phyloP scores from a whole-genome alignment of 1,284 basidiomycete genomes.

The Rhodotorula sp. region DNA sequence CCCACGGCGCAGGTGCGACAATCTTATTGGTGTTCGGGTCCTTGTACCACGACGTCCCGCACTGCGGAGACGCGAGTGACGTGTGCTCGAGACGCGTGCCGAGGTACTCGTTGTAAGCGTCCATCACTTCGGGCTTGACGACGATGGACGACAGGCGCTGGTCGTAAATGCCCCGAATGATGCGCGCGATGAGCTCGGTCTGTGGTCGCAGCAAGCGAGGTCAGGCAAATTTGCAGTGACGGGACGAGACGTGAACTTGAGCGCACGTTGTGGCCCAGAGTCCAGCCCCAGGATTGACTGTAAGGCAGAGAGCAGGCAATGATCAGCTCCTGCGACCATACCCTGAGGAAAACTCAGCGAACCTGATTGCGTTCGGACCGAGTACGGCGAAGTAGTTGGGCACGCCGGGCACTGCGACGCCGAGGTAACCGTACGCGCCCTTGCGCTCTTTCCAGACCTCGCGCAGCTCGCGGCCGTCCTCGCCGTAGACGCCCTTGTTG shows the following conservation, averaged over 20 bases:
- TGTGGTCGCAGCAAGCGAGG: not conserved
- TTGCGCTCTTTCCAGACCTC: slow-evolving; percentile 39
- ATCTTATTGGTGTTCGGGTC: slow-evolving; percentile 20
- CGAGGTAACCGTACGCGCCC: slow-evolving; percentile 45
- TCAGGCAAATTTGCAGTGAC: not conserved
- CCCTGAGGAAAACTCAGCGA: not conserved
- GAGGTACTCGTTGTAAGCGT: slow-evolving; percentile 21
- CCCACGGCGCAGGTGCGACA: slow-evolving; percentile 28
- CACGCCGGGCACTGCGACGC: slow-evolving; percentile 41
- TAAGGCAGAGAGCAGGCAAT: not conserved
- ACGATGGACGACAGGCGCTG: slow-evolving; percentile 30
- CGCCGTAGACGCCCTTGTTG: slow-evolving; percentile 43
- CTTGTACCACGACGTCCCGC: slow-evolving; percentile 30
- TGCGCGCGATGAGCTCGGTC: slow-evolving; percentile 31
- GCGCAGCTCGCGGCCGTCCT: slow-evolving; percentile 40
- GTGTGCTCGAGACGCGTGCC: slow-evolving; percentile 16
- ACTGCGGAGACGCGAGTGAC: slow-evolving; percentile 1
- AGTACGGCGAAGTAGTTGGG: slow-evolving; percentile 37
- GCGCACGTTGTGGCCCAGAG: slow-evolving; percentile 16
- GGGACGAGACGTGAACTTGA: not conserved
- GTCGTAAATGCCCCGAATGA: slow-evolving; percentile 30
- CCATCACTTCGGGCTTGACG: slow-evolving; percentile 20
- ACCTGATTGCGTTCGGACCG: slow-evolving; percentile 35
- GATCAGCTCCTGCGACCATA: not conserved
- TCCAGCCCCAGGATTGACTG: slow-evolving; percentile 19